A percentile compares a stretch with the other conserved stretches of the same genome.
Conservation (phyloP, 2,329 filamentous ascomycete species). For the Metarhizium anisopliae region DNA sequence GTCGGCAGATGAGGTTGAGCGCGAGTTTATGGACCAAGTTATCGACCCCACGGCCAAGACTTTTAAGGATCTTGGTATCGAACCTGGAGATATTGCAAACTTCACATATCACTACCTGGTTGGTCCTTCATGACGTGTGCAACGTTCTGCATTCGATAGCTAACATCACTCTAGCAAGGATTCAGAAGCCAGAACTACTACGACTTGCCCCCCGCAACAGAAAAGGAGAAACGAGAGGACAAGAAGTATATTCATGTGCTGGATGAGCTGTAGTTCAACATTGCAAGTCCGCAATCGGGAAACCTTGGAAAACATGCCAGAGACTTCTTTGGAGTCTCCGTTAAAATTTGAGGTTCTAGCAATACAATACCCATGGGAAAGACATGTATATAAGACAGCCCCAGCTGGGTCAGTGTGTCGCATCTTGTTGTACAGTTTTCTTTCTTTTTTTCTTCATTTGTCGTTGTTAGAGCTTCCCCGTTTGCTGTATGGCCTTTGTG, state of each 20-base stretch:
- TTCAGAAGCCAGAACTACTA: constrained; percentile 85
- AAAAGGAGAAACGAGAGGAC: constrained; percentile 89
- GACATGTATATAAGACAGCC: constrained; percentile 3
- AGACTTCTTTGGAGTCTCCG: neutral
- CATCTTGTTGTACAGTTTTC: constrained; percentile 1
- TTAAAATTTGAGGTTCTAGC: neutral
- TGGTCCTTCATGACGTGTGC: constrained; percentile 19
- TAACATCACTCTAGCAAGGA: constrained; percentile 57
- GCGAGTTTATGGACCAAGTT: constrained; percentile 85
- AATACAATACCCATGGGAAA: neutral
- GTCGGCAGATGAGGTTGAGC: constrained; percentile 78
- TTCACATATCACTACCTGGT: constrained; percentile 93
- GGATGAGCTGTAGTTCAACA: constrained; percentile 60
- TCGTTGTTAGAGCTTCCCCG: neutral
- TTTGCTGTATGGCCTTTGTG: too few relatives aligned
- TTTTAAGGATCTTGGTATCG: constrained; percentile 86
- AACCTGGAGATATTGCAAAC: constrained; percentile 76
- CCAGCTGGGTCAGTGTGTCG: neutral
- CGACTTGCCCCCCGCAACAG: constrained; percentile 87
- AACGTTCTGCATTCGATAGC: constrained; percentile 3
- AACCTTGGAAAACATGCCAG: neutral
- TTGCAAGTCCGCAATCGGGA: neutral
- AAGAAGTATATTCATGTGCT: constrained; percentile 94
- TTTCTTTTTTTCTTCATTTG: neutral
- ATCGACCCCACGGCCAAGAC: constrained; percentile 92